Evolutionary conservation across 441 rosid genomes (phyloP).

Genomic region (California macrophylla): DNA sequence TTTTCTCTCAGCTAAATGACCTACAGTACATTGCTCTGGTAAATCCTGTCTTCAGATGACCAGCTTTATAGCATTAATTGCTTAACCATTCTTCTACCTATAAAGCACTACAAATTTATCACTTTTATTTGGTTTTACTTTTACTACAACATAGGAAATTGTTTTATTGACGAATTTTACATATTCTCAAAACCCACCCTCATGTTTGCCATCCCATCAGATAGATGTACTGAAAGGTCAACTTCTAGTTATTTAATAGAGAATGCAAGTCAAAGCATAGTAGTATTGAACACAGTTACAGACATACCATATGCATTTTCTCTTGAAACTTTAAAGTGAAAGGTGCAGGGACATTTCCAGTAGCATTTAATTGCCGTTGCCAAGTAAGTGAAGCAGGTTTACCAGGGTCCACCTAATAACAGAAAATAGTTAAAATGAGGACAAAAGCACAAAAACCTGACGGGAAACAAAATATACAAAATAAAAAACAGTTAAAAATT

Average conservation of each 20-base stretch:
- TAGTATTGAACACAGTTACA: neutral
- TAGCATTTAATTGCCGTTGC: slow-evolving; percentile 47
- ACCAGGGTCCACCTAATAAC: slow-evolving; percentile 38
- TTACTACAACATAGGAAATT: neutral
- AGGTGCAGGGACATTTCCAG: slow-evolving; percentile 30
- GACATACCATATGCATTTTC: slow-evolving; percentile 48
- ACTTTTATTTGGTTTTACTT: too few relatives aligned
- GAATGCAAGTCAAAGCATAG: neutral
- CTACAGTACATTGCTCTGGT: neutral
- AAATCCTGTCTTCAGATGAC: neutral
- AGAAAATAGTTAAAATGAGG: neutral
- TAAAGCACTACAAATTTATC: neutral
- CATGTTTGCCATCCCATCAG: neutral
- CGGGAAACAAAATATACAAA: neutral
- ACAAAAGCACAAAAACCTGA: neutral
- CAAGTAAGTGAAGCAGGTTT: slow-evolving; percentile 54
- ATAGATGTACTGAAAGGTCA: neutral
- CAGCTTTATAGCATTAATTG: neutral
- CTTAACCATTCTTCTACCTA: neutral
- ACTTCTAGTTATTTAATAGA: neutral
- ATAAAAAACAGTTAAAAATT: neutral
- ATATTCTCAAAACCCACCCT: neutral
- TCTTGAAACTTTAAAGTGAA: slow-evolving; percentile 41
- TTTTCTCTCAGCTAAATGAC: neutral
- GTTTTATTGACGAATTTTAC: neutral